Percentiles rank a stretch among this genome's conserved stretches.
Evolutionary conservation across 176 grass and related monocot genomes (phyloP).

Genomic region (Eragrostis nindensis): DNA sequence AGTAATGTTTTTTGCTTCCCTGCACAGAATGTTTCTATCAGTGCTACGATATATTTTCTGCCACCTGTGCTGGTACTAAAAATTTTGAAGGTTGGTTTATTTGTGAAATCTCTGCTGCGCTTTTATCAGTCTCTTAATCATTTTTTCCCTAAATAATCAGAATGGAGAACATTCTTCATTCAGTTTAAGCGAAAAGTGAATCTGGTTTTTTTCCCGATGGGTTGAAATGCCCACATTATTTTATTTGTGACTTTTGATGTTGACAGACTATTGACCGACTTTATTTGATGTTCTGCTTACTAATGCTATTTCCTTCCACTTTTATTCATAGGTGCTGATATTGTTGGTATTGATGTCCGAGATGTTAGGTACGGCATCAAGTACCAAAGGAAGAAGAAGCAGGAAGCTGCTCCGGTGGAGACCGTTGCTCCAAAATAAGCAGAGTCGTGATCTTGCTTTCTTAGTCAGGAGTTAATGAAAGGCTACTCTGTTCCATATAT

Average conservation of each 20-base stretch:
- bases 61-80: neutral
- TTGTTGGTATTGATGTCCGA: neutral
- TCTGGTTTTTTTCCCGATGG: neutral
- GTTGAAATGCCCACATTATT: neutral
- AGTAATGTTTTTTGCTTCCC: neutral
- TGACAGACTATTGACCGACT: neutral
- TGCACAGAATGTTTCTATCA: neutral
- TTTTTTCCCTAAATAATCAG: neutral
- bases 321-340: neutral
- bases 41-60: neutral
- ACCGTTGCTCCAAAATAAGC: neutral
- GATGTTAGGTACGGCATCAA: neutral
- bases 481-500: no score
- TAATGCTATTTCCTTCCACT: neutral
- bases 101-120: neutral
- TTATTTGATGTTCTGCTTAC: neutral
- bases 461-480: no score
- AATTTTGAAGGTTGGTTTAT: neutral
- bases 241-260: neutral
- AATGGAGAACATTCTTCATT: neutral
- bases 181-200: neutral
- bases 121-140: neutral
- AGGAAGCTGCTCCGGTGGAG: neutral
- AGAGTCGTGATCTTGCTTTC: neutral
- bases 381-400: neutral